Evolutionary conservation across 495 filamentous ascomycete species (phyloP).

Genomic region (Annulohypoxylon bovei): DNA sequence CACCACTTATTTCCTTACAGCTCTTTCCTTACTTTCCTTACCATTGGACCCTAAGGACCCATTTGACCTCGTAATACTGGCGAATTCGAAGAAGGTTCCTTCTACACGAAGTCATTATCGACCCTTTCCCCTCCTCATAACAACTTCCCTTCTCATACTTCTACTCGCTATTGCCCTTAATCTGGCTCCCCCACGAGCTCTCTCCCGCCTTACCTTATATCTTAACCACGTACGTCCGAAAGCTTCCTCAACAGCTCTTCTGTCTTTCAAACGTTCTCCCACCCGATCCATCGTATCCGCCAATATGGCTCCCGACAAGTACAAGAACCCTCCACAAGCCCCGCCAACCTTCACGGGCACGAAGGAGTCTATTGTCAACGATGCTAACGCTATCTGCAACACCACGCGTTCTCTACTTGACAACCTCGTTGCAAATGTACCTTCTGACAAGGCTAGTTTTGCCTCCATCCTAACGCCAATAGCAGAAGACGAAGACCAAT

Average conservation of each 20-base stretch:
- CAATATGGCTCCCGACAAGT: constrained; percentile 56
- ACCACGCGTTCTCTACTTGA: constrained; percentile 76
- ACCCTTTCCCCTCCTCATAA: constrained; percentile 56
- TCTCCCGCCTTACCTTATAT: constrained; percentile 70
- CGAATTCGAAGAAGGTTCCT: constrained; percentile 31
- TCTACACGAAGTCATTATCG: constrained; percentile 42
- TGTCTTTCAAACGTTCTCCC: constrained; percentile 10
- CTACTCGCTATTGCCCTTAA: constrained; percentile 71
- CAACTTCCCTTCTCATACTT: constrained; percentile 67
- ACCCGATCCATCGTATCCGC: constrained; percentile 36
- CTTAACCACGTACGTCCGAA: constrained; percentile 62
- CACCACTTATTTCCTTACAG: background rate
- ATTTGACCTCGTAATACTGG: constrained; percentile 29
- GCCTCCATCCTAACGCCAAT: constrained; percentile 71
- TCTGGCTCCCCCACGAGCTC: constrained; percentile 78
- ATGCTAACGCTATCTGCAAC: constrained; percentile 79
- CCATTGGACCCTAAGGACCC: constrained; percentile 14
- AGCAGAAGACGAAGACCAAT: constrained; percentile 72
- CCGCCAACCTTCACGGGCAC: constrained; percentile 90
- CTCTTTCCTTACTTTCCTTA: background rate
- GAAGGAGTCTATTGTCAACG: constrained; percentile 75
- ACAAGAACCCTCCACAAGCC: constrained; percentile 79
- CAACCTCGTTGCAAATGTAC: constrained; percentile 73
- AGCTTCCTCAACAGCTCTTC: constrained; percentile 41
- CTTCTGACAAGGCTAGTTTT: constrained; percentile 71